Percentiles rank a stretch among this genome's conserved stretches.
phyloP scores from a whole-genome alignment of 2,329 filamentous ascomycete species.

The Tolypocladium pustulatum region DNA sequence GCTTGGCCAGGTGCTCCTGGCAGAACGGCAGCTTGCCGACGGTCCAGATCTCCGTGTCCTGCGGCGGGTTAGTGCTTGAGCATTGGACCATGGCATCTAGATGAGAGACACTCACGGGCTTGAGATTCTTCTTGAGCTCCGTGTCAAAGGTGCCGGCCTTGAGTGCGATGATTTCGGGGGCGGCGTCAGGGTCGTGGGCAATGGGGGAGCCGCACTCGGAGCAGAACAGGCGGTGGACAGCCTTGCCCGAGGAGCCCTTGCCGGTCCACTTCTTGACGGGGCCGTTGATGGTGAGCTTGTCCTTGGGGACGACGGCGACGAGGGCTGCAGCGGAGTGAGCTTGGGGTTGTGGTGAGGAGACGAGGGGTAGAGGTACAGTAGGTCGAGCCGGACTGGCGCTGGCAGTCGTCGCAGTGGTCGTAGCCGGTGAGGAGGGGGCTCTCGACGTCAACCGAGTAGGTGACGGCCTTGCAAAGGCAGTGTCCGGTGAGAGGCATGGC shows the following conservation, averaged over 20 bases:
- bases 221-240: slow-evolving; percentile 60
- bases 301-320: slow-evolving; percentile 55
- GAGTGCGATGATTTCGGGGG: slow-evolving; percentile 58
- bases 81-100: background rate
- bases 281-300: slow-evolving; percentile 51
- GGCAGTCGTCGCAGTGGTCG: slow-evolving; percentile 65
- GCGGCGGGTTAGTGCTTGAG: slow-evolving; percentile 1
- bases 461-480: slow-evolving; percentile 62
- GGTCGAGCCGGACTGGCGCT: slow-evolving; percentile 58
- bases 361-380: slow-evolving; percentile 41
- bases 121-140: slow-evolving; percentile 57
- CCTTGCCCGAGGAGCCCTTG: slow-evolving; percentile 48
- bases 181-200: slow-evolving; percentile 59
- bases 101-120: slow-evolving; percentile 39
- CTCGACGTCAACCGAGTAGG: slow-evolving; percentile 50
- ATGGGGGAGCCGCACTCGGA: slow-evolving; percentile 59
- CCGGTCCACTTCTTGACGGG: slow-evolving; percentile 55
- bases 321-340: slow-evolving; percentile 36
- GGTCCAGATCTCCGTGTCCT: slow-evolving; percentile 62
- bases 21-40: slow-evolving; percentile 60
- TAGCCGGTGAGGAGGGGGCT: slow-evolving; percentile 47
- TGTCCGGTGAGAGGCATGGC: slow-evolving; percentile 56
- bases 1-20: slow-evolving; percentile 52
- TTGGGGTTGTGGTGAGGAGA: background rate
- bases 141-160: slow-evolving; percentile 55